Percentiles rank a stretch among this genome's conserved stretches.
phyloP scores from a whole-genome alignment of 2,329 filamentous ascomycete genomes.

The Ceratocystis papillata region DNA sequence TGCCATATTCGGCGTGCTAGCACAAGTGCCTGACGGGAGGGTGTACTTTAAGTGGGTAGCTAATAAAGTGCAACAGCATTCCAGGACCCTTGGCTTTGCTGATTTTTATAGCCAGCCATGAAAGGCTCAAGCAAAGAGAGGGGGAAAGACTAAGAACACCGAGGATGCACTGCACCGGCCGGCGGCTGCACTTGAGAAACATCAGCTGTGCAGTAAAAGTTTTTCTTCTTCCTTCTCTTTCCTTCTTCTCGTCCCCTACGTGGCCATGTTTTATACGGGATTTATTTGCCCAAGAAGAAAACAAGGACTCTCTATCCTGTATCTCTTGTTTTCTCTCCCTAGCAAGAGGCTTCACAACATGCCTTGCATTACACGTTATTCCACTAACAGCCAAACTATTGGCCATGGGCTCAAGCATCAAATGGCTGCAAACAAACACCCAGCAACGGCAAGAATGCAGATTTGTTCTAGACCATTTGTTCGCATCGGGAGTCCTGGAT shows the following conservation, averaged over 20 bases:
- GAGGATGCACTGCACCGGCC: too few relatives aligned
- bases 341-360: not conserved
- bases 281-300: too few relatives aligned
- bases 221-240: too few relatives aligned
- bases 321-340: not conserved
- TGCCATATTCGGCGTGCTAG: not conserved
- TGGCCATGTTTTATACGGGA: not conserved
- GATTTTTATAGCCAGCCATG: not conserved
- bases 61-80: slow-evolving; percentile 6
- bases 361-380: not conserved
- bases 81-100: not conserved
- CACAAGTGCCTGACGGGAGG: slow-evolving; percentile 6
- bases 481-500: not conserved
- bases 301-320: not conserved
- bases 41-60: not conserved
- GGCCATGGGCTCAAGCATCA: not conserved
- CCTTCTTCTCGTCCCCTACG: not conserved
- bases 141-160: too few relatives aligned
- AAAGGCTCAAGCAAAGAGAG: not conserved
- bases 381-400: not conserved
- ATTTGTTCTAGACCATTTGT: slow-evolving; percentile 11
- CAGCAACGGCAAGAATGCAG: slow-evolving; percentile 8
- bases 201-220: too few relatives aligned
- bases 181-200: too few relatives aligned
- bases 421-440: slow-evolving; percentile 2